Evolutionary conservation across 352 stramenopile species (phyloP).

Genomic region (Saprolegnia parasitica): DNA sequence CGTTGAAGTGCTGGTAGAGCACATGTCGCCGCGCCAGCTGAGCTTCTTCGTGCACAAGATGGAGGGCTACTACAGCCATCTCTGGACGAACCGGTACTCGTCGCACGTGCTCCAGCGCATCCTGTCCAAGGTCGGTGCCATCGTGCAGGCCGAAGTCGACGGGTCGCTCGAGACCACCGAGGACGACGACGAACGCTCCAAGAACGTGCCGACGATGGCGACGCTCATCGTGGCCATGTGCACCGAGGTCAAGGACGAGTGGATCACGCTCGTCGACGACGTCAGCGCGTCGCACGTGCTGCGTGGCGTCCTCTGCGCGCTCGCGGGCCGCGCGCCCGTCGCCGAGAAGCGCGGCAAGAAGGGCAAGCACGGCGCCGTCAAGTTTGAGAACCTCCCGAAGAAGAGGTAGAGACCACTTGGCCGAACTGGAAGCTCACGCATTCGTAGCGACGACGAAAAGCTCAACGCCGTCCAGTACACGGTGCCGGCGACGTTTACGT

Average conservation of each 20-base stretch:
- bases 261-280: conserved; percentile 82
- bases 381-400: conserved; percentile 35
- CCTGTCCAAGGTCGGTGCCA: conserved; percentile 48
- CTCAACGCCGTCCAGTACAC: conserved; percentile 35
- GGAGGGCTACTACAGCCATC: conserved; percentile 67
- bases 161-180: conserved; percentile 24
- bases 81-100: conserved; percentile 85
- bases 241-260: conserved; percentile 69
- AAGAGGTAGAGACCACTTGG: background rate
- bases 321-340: conserved; percentile 60
- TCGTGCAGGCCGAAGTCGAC: conserved; percentile 46
- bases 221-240: conserved; percentile 69
- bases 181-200: conserved; percentile 54
- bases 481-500: conserved; percentile 52
- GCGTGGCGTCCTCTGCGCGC: conserved; percentile 59
- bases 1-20: conserved; percentile 63
- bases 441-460: conserved; percentile 32
- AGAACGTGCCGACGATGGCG: conserved; percentile 57
- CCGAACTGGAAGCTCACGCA: background rate
- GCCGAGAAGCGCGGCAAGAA: conserved; percentile 79
- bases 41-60: conserved; percentile 78
- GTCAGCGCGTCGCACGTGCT: conserved; percentile 81
- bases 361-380: conserved; percentile 63
- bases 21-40: conserved; percentile 65
- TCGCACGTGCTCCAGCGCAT: conserved; percentile 79